Evolutionary conservation across 2,329 filamentous ascomycete species (phyloP).

Genomic region (Exophiala sp.): DNA sequence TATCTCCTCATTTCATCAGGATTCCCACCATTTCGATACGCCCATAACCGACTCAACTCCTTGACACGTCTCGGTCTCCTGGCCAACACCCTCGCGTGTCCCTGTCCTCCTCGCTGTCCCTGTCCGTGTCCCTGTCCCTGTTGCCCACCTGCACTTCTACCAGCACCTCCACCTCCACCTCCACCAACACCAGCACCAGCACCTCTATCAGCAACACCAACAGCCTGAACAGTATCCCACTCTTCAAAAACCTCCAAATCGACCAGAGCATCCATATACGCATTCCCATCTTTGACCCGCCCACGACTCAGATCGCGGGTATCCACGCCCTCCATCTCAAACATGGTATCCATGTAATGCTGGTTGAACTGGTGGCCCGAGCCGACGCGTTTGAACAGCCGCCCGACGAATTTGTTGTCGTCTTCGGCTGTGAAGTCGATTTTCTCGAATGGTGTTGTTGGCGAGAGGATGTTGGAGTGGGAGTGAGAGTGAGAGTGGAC

Average conservation of each 20-base stretch:
- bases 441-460: conserved; percentile 11
- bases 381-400: conserved; percentile 42
- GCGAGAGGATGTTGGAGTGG: conserved; percentile 1
- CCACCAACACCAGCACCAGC: too few species aligned
- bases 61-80: conserved; percentile 28
- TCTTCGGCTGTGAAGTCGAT: conserved; percentile 21
- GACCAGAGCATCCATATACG: conserved; percentile 35
- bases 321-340: conserved; percentile 31
- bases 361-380: conserved; percentile 42
- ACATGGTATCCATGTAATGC: conserved; percentile 43
- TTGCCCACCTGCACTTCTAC: not conserved
- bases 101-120: not conserved
- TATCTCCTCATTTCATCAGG: conserved; percentile 18
- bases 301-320: conserved; percentile 8
- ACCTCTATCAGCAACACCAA: not conserved
- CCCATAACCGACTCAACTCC: conserved; percentile 38
- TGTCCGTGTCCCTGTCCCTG: not conserved
- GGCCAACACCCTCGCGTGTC: conserved; percentile 8
- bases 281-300: conserved; percentile 31
- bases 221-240: conserved; percentile 23
- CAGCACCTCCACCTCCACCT: conserved; percentile 7
- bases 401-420: conserved; percentile 45
- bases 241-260: conserved; percentile 15
- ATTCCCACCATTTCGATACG: conserved; percentile 36
- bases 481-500: not conserved